Evolutionary conservation across 306 rosid species (phyloP), one percentile per base, ranked within the genome.

Genomic region (Prunus mume): DNA sequence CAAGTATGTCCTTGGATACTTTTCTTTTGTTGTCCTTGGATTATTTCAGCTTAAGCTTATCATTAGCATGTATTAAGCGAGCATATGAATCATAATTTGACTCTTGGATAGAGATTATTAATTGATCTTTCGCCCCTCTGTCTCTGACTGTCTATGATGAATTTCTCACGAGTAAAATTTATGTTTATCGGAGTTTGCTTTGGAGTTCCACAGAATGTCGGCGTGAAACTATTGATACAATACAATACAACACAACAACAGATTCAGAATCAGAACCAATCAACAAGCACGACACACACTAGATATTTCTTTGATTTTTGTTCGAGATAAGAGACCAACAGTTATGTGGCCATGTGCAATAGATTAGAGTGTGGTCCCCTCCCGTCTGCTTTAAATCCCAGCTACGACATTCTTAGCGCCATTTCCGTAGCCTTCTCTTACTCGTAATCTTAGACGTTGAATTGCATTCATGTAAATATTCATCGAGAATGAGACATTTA

Each of bases 201-300:
- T 68, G 87, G 73, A 85, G 73, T 85, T 87, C 85, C 89, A 90
- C 97, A 92, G 98, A 87, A 87, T 74, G 28, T 82, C 20, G 49
- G 80, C 58, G 76, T 90, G 91, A 95, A 85, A 83, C 85, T 12
- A 54, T 30, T 19, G 50, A 34, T 13, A 20, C 14, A n/a, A 13
- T 4, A 20, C 22, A 45, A 71, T 5, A 34, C 22, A 45, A 71
- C 0, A 5, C 8, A 5, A 34, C 41, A 34, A 5, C 7, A 5
- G 41, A 34, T 34, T 34, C 41, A 34, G 41, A 34, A 34, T 34
- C 41, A 22, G 70, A 61, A 65, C 63, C 54, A 41, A 72, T 30
- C 22, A 71, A 64, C 64, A 63, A 52, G 28, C 12, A 17, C 71
- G 43, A 73, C 73, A 74, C 77, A 24, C 6, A 12, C 22, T 25